Conservation (phyloP, 140 eudicot genomes). For the Artemisia princeps region DNA sequence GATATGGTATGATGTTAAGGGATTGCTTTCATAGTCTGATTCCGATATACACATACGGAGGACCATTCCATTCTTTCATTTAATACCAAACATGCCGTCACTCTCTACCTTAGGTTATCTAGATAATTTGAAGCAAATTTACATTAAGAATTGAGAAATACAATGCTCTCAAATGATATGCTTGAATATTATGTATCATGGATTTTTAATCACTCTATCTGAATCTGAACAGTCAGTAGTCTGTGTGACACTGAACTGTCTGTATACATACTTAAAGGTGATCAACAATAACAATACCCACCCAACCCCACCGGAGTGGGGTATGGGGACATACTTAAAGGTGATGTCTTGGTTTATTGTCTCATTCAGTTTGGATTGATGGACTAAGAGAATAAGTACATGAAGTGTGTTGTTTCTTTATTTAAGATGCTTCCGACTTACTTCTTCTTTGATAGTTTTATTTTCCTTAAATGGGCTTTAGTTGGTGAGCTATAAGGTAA, state of each 20-base stretch:
- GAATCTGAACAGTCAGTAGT: not conserved
- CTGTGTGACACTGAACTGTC: not conserved
- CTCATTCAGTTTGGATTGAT: not conserved
- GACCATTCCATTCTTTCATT: too few relatives aligned
- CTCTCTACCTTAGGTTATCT: conserved; percentile 3
- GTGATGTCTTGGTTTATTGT: not conserved
- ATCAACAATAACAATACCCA: too few relatives aligned
- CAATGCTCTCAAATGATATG: not conserved
- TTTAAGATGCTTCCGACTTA: not conserved
- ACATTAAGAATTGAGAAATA: not conserved
- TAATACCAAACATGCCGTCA: not conserved
- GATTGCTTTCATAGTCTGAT: too few relatives aligned
- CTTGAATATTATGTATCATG: not conserved
- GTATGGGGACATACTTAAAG: too few relatives aligned
- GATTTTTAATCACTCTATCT: too few relatives aligned
- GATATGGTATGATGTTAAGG: too few relatives aligned
- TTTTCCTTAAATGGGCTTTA: not conserved
- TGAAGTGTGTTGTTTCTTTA: too few relatives aligned
- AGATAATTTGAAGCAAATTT: not conserved
- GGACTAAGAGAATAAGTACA: not conserved
- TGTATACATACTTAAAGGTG: too few relatives aligned
- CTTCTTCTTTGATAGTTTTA: not conserved
- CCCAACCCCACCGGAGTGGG: too few relatives aligned
- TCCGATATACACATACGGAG: too few relatives aligned
- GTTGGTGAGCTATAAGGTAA: conserved; percentile 1